Conservation (phyloP, 306 rosid species). For the Betula pendula region DNA sequence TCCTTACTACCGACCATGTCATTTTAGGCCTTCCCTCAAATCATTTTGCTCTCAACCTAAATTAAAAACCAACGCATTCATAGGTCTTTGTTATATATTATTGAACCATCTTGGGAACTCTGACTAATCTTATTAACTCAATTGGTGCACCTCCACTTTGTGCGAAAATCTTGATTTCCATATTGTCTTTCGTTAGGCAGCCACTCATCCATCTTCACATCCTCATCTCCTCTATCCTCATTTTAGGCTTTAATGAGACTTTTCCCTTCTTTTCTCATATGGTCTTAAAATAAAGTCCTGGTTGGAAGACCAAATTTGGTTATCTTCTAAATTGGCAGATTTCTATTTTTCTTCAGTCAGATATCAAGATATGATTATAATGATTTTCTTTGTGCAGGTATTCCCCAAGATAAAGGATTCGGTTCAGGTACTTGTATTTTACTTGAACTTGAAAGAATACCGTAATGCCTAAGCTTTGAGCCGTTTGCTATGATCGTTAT, state of each 20-base stretch:
- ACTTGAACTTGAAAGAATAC: constrained; percentile 4
- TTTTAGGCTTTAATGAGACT: not conserved
- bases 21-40: not conserved
- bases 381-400: constrained; percentile 54
- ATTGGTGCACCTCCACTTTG: not conserved
- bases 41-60: not conserved
- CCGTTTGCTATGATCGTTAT: not conserved
- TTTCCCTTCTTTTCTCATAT: not conserved
- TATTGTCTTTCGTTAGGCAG: not conserved
- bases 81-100: not conserved
- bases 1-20: not conserved
- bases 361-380: constrained; percentile 19
- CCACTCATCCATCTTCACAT: not conserved
- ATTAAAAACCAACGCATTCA: not conserved
- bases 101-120: not conserved
- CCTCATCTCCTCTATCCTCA: not conserved
- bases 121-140: not conserved
- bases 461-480: constrained; percentile 7
- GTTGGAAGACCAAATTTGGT: not conserved
- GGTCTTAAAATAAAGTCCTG: constrained; percentile 7
- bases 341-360: not conserved
- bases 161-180: not conserved
- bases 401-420: constrained; percentile 85
- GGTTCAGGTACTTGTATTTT: constrained; percentile 52
- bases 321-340: not conserved